Evolutionary conservation across 352 stramenopile species (phyloP).

Genomic region (Pythium oligandrum): DNA sequence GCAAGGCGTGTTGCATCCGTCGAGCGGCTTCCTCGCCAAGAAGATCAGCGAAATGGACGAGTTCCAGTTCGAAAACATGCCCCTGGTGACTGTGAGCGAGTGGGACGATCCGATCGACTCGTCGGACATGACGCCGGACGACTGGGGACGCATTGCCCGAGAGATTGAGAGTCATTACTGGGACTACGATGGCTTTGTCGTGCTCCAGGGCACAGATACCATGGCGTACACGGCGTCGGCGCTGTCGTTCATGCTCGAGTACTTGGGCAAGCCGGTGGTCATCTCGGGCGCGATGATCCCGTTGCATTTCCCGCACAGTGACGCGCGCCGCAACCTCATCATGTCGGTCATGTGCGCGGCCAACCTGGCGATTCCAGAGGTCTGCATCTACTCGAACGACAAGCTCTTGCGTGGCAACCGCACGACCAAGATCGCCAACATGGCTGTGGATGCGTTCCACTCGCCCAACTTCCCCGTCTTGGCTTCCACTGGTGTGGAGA

Average conservation of each 20-base stretch:
- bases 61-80: conserved; percentile 81
- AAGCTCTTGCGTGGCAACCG: conserved; percentile 93
- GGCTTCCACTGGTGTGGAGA: conserved; percentile 91
- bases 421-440: conserved; percentile 94
- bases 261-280: conserved; percentile 94
- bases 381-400: conserved; percentile 96
- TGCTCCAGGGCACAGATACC: conserved; percentile 97
- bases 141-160: conserved; percentile 91
- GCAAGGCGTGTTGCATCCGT: conserved; percentile 75
- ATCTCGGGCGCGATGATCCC: conserved; percentile 96
- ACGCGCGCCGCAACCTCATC: conserved; percentile 95
- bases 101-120: conserved; percentile 89
- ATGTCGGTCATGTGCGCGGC: conserved; percentile 89
- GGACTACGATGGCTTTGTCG: conserved; percentile 96
- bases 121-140: conserved; percentile 77
- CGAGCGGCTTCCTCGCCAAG: conserved; percentile 83
- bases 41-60: conserved; percentile 87
- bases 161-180: conserved; percentile 95
- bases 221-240: conserved; percentile 96
- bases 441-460: conserved; percentile 94
- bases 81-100: conserved; percentile 65
- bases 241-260: conserved; percentile 97
- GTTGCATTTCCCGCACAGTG: conserved; percentile 94
- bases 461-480: conserved; percentile 94
- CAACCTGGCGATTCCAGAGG: conserved; percentile 78